Evolutionary conservation across 345 rosid species (phyloP).

Genomic region (Corchorus capsularis): DNA sequence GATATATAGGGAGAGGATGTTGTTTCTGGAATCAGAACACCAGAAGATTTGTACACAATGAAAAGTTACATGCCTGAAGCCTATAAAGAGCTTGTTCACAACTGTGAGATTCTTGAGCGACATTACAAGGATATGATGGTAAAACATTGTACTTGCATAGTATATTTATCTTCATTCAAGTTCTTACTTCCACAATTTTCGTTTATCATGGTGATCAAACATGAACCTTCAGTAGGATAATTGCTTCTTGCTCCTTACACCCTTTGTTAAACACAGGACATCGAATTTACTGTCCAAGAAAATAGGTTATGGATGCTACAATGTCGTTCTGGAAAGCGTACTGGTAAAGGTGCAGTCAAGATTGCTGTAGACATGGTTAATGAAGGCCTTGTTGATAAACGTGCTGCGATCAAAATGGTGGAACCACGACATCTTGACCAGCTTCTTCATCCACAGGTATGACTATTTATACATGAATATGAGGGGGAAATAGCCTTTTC

Average conservation of each 20-base stretch:
- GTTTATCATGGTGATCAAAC: no score
- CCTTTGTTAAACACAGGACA: constrained; percentile 53
- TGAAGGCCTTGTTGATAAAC: constrained; percentile 78
- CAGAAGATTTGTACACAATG: constrained; percentile 80
- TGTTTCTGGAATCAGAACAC: constrained; percentile 95
- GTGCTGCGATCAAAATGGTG: constrained; percentile 69
- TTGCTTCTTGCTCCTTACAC: no score
- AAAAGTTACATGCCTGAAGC: constrained; percentile 76
- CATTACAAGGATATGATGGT: constrained; percentile 99
- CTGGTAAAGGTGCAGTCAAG: constrained; percentile 89
- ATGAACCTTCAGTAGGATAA: no score
- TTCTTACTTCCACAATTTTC: no score
- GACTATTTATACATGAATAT: no score
- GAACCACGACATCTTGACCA: constrained; percentile 91
- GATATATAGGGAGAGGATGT: constrained; percentile 99
- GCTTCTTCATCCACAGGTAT: constrained; percentile 94
- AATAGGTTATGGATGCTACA: constrained; percentile 97
- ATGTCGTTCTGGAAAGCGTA: constrained; percentile 88
- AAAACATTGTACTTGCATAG: no score
- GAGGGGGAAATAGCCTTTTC: background rate
- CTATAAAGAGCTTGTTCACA: constrained; percentile 80
- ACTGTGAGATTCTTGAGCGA: constrained; percentile 77
- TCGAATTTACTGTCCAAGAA: constrained; percentile 97
- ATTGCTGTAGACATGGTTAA: constrained; percentile 89
- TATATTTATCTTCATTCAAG: no score